Base-by-base conservation (phyloP, 1,284 basidiomycete genomes). In the Volvariella volvacea region DNA sequence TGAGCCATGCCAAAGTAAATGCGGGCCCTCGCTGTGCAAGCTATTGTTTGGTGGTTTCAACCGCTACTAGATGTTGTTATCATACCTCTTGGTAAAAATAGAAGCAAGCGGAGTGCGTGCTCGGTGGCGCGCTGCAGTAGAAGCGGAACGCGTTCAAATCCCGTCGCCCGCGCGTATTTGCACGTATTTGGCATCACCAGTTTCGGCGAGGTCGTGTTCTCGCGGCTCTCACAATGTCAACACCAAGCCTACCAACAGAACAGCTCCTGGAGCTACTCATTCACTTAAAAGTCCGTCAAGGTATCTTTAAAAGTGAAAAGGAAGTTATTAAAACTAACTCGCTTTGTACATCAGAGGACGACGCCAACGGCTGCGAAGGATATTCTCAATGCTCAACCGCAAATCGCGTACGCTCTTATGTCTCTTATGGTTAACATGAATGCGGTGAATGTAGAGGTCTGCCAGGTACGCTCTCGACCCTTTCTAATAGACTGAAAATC, bases 351-450 rank as follows among this genome's bases (percentile, higher is more conserved):
- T 14, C 43, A 88, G 82, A 84, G 81, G 76, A 83, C 84, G 1
- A 82, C 81, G 1, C 80, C 84, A 36, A 74, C 76, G 19, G 76
- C 83, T 36, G 83, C 83, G 2, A 70, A 74, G 22, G 66, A 70
- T 21, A 83, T 88, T 50, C 67, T 88, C 34, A 83, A 82, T 51
- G 68, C 70, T 9, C 82, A 85, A 50, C 85, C 86, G 0, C 76
- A 78, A 45, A 85, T 88, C 47, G 78, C 84, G 0, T 87, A 85
- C 59, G 83, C 82, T 1, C 65, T 88, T 1, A 81, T 88, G 48
- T 71, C 73, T 1, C 73, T 87, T 32, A 85, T 88, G 82, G 81
- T 84, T 14, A 78, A 76, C 48, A 76, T 88, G 63, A 79, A 81
- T 46, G 81, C 83, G 0, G 71, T 88, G 31, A 78, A 85, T 46